phyloP scores from a whole-genome alignment of 148 eudicot genomes.

The Simmondsia chinensis region DNA sequence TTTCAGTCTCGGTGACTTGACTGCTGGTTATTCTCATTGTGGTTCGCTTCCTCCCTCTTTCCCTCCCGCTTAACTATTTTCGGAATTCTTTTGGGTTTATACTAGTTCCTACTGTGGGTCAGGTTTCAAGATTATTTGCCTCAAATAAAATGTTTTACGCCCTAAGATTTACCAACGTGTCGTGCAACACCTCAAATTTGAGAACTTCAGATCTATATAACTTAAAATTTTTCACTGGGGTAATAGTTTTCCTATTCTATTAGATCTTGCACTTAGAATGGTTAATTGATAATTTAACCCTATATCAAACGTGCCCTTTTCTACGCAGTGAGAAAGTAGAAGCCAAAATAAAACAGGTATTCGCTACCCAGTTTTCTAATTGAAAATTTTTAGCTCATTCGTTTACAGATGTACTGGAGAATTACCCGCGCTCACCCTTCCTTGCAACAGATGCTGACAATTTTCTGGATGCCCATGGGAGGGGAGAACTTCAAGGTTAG shows the following conservation, averaged over 20 bases:
- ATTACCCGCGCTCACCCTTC: conserved; percentile 43
- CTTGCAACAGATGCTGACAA: conserved; percentile 35
- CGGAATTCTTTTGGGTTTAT: not conserved
- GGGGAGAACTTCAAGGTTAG: conserved; percentile 56
- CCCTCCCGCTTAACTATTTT: not conserved
- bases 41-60: conserved; percentile 14
- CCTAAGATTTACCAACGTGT: too few species aligned
- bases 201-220: too few species aligned
- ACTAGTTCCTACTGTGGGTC: too few species aligned
- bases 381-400: conserved; percentile 2
- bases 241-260: too few species aligned
- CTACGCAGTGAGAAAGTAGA: not conserved
- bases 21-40: conserved; percentile 45
- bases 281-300: too few species aligned
- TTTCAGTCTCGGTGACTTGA: conserved; percentile 57
- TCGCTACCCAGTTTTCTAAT: not conserved
- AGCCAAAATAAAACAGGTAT: not conserved
- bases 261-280: too few species aligned
- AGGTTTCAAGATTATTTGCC: too few species aligned
- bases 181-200: too few species aligned
- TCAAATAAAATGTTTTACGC: too few species aligned
- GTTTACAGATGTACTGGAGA: conserved; percentile 45
- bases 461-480: conserved; percentile 36
- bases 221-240: too few species aligned
- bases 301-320: too few species aligned